Conservation (phyloP, 441 rosid species). For the Arabidopsis lyrata region DNA sequence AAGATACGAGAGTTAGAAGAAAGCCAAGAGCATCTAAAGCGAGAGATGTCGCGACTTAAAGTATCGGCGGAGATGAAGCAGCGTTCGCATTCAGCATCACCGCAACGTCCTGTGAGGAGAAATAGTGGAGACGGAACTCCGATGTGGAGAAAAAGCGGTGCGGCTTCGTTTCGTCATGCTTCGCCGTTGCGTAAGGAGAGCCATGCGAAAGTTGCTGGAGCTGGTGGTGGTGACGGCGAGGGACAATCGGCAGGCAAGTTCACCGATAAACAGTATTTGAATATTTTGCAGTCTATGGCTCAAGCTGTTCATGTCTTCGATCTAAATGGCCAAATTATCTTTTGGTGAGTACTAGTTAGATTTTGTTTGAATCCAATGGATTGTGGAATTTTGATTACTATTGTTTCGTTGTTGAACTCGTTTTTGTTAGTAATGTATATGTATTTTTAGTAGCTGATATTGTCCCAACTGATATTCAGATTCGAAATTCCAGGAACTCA, state of each 20-base stretch:
- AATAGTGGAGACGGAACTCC: slow-evolving; percentile 42
- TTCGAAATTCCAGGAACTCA: slow-evolving; percentile 66
- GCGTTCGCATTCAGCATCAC: slow-evolving; percentile 88
- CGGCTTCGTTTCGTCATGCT: slow-evolving; percentile 70
- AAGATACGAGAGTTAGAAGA: slow-evolving; percentile 90
- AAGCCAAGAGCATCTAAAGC: slow-evolving; percentile 77
- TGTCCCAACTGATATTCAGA: slow-evolving; percentile 29
- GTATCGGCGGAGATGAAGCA: slow-evolving; percentile 44
- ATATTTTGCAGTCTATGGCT: slow-evolving; percentile 94
- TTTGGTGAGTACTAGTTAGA: slow-evolving; percentile 65
- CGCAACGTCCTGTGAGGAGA: slow-evolving; percentile 64
- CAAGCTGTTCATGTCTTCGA: slow-evolving; percentile 89
- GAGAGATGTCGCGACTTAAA: slow-evolving; percentile 79
- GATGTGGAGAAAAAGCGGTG: slow-evolving; percentile 59
- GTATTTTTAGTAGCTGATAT: slow-evolving; percentile 1
- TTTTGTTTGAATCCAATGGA: too few relatives aligned
- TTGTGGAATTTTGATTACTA: slow-evolving; percentile 7
- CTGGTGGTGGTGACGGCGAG: slow-evolving; percentile 19
- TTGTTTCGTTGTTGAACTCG: not conserved
- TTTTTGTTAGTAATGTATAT: not conserved
- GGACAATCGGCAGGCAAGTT: slow-evolving; percentile 73
- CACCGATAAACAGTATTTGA: slow-evolving; percentile 77
- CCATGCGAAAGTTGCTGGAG: slow-evolving; percentile 36
- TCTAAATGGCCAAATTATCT: slow-evolving; percentile 64
- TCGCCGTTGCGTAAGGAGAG: slow-evolving; percentile 94